Base-by-base conservation (phyloP, 768 basidiomycete genomes). In the Tulasnella calospora region DNA sequence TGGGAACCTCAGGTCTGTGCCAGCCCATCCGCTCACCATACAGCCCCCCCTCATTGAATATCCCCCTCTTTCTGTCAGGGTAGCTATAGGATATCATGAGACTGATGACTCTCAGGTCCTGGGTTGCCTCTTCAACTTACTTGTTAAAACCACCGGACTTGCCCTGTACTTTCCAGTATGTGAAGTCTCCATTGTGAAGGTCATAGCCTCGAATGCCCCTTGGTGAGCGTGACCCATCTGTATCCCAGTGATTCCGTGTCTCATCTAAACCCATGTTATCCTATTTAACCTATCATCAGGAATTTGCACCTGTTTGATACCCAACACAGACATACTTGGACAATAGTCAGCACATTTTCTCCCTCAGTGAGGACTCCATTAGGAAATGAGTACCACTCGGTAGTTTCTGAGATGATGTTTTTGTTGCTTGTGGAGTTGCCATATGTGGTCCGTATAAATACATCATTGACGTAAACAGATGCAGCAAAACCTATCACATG, bases 191-290 rank as follows among this genome's bases (percentile, higher is more conserved):
- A 2, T 85, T 83, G 77, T 89, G 87, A n/a, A 95, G 87, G 81
- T 87, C 82, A 85, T 93, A 94, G 13, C 93, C 93, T 12, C 92
- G 89, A 46, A 95, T 87, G 2, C 94, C 94, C 27, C 94, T 90
- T 36, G 93, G 92, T 15, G 91, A 90, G 82, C 92, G 94, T 15
- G 90, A 88, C 36, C 87, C 84, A 79, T 92, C 86, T 8, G 89
- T 84, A 61, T 83, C 85, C 33, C 81, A 87, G 89, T 90, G 80
- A 80, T 86, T 86, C 30, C 84, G 72, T 19, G 89, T 88, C 83
- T 94, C 90, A 77, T 93, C 89, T 80, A 92, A 83, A 0, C 93
- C 94, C 91, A 92, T 93, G 81, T 93, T 92, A 79, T 94, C 94
- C 90, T 92, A 71, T 13, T 67, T 38, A 40, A 73, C n/a, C 23